Base-by-base conservation (phyloP, 78 protist genomes). In the Dictyostelium brefeldianum region DNA sequence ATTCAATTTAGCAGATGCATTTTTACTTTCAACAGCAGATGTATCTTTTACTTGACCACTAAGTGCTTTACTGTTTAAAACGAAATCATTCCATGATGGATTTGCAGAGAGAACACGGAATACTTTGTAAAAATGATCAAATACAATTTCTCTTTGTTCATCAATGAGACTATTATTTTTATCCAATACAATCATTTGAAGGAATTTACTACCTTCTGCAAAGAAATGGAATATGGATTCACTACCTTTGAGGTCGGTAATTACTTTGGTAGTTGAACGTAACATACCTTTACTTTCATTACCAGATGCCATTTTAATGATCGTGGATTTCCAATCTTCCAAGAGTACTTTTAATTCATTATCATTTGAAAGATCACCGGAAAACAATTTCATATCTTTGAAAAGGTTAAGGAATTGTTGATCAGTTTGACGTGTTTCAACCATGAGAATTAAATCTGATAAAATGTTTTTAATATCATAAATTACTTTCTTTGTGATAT, bases 81-180 rank as follows among this genome's bases (percentile, higher is more conserved):
- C 80, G 41, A 87, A 65, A 7, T 87, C 81, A 43, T 51, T 67
- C 85, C 84, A 87, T 14, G 93, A 78, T 74, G 83, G 93, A 57
- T 69, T 74, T 46, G 51, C 17, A 10, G 83, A 47, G 36, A 87
- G 75, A 25, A 65, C 25, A 15, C 79, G 18, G 27, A 77, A 59
- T 4, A 70, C 53, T 18, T 87, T 70, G 71, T 75, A 87, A 69
- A 87, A 87, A 20, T 75, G 51, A 15, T 87, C 93, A 46, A 87
- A 87, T 5, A 87, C 93, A 51, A 87, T 46, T 50, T 87, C 93
- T 54, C 93, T 48, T 77, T 87, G 93, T 20, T 56, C 84, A 15
- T 64, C 54, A 29, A 87, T 20, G 43, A 5, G 18, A 48, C 43
- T 64, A 36, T 31, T 47, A 48, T 74, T 54, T 9, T 80, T 54